Base-by-base conservation (phyloP, 2,329 filamentous ascomycete genomes). In the Byssothecium circinans region DNA sequence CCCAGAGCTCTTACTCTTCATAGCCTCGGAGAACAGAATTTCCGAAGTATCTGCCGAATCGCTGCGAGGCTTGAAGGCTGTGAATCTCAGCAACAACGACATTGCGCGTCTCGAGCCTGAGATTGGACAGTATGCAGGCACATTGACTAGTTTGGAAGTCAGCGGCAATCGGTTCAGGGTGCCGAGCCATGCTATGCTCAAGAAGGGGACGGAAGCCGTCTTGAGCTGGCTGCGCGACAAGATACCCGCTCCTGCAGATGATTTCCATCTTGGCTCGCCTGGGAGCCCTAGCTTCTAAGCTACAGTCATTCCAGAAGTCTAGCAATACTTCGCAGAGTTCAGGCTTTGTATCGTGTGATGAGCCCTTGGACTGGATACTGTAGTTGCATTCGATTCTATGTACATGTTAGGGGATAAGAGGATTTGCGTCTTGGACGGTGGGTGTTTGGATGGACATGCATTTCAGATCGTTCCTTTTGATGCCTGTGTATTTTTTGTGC, bases 101-200 rank as follows among this genome's bases (percentile, higher is more conserved):
- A 89, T 97, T 53, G 81, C 82, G n/a, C 82, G 83, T 38, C 75
- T 97, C 12, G 89, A 94, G 50, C 87, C 91, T 0, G 83, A 86
- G 7, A 79, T 97, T 10, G 92, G 92, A 0, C 75, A 95, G 11
- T 76, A 95, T 0, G 85, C 86, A 19, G 86, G 85, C 1, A 77
- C 60, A 53, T 83, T 73, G 75, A 87, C 78, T 70, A 81, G 78
- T 44, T 75, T 96, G 8, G 87, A 95, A 39, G 87, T 96, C 3
- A 82, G 82, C 22, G 91, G 91, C 0, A 97, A 97, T 67, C 80
- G 85, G 25, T 97, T 97, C 73, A 81, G 89, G 25, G 90, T 96
- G 25, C 92, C 92, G 0, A 83, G 88, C 47, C 91, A 87, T 75
- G 88, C 87, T 53, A 81, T 96, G 6, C 74, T 97, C 39, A 88